phyloP scores from a whole-genome alignment of 2,329 filamentous ascomycete species.

The Fusarium austroafricanum region DNA sequence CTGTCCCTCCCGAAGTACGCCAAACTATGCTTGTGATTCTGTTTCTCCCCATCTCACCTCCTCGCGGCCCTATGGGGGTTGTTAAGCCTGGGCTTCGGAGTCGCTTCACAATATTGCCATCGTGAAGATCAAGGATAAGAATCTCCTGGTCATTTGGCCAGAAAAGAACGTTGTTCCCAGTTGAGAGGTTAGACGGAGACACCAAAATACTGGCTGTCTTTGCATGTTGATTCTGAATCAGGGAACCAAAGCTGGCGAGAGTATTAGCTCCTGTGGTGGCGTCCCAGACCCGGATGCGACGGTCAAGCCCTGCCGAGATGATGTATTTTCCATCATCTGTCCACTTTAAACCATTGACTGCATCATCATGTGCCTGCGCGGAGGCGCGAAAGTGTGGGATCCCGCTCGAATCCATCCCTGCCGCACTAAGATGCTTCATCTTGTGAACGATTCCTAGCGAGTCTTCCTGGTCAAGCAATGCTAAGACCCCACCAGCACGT shows the following conservation, averaged over 20 bases:
- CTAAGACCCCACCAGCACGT: slow-evolving; percentile 79
- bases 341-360: slow-evolving; percentile 88
- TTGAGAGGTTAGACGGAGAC: slow-evolving; percentile 69
- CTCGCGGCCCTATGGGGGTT: slow-evolving; percentile 54
- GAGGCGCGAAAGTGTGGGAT: slow-evolving; percentile 59
- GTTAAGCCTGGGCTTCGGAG: slow-evolving; percentile 72
- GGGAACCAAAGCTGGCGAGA: slow-evolving; percentile 86
- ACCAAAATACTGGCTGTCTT: slow-evolving; percentile 71
- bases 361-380: slow-evolving; percentile 78
- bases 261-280: slow-evolving; percentile 84
- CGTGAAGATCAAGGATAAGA: slow-evolving; percentile 80
- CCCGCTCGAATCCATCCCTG: slow-evolving; percentile 47
- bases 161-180: slow-evolving; percentile 74
- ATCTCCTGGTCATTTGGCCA: slow-evolving; percentile 88
- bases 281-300: slow-evolving; percentile 89
- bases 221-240: slow-evolving; percentile 78
- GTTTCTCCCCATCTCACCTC: slow-evolving; percentile 69
- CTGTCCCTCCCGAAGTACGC: slow-evolving; percentile 71
- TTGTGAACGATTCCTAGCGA: slow-evolving; percentile 72
- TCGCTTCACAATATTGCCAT: slow-evolving; percentile 78
- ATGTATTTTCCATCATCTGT: slow-evolving; percentile 82
- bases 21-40: slow-evolving; percentile 82
- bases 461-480: slow-evolving; percentile 86
- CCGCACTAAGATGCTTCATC: slow-evolving; percentile 49
- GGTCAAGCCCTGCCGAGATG: slow-evolving; percentile 84